Evolutionary conservation across 1,284 basidiomycete genomes (phyloP), one percentile per base, ranked within the genome.

Genomic region (Golubevia pallescens): DNA sequence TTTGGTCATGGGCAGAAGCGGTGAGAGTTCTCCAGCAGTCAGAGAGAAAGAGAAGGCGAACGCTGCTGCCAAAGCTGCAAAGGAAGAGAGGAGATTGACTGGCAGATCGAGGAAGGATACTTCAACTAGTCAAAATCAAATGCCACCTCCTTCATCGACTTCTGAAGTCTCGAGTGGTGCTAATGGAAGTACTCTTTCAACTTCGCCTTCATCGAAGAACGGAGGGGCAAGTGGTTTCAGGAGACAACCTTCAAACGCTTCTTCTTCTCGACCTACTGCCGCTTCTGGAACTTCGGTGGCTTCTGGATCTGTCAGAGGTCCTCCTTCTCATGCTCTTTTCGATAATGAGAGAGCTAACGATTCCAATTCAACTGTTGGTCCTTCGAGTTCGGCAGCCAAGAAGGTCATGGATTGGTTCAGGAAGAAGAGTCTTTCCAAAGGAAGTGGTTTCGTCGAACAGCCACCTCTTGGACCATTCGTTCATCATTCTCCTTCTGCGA

Each of bases 371-470:
- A 80, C 77, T 2, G 68, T 75, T 10, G 78, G 78, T 0, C 73
- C 75, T 1, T 78, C 77, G 53, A 75, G 72, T 62, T 76, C 64
- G 48, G 78, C 79, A n/a, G 79, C 79, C 28, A 80, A 80, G 64
- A 80, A 78, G 65, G 77, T 81, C 58, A 81, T 81, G 79, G 77
- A 78, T 63, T 81, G 79, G 79, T 80, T 81, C 68, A 62, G 79
- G 13, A 80, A 80, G 69, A 80, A 80, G 74, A 78, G 76, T 58
- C 72, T 80, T 0, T 70, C 75, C 23, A 63, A 69, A 3, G 73
- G 77, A 34, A 64, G 61, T 2, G 42, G 42, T 13, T 76, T 78
- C 61, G 69, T 66, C 61, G 78, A 81, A 57, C 75, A 77, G 67
- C 75, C 77, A 8, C 77, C 78, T 14, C 63, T 79, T 3, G 70